A percentile compares a stretch with the other conserved stretches of the same genome.
Conservation (phyloP, 345 rosid species). For the Aquilaria yunnanensis region DNA sequence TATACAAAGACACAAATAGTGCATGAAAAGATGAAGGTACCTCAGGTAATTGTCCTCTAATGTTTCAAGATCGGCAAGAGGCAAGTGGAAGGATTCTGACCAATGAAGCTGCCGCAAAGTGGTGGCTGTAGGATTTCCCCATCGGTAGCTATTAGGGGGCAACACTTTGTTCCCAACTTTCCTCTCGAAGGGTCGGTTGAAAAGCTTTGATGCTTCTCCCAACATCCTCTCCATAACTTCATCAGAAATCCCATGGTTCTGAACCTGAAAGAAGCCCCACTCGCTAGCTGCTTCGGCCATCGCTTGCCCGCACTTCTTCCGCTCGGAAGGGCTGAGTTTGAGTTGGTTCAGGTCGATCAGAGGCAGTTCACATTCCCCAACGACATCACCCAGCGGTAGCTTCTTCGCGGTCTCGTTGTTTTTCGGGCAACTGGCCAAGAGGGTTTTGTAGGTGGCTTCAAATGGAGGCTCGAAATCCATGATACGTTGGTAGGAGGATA, state of each 20-base stretch:
- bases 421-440: conserved; percentile 4
- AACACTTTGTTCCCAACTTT: conserved; percentile 28
- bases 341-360: conserved; percentile 41
- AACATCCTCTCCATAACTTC: conserved; percentile 36
- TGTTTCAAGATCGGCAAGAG: conserved; percentile 33
- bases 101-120: conserved; percentile 45
- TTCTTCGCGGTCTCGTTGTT: too few relatives aligned
- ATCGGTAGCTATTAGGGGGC: conserved; percentile 38
- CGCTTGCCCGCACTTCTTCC: conserved; percentile 32
- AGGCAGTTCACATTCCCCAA: conserved; percentile 37
- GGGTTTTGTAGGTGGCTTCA: conserved; percentile 17
- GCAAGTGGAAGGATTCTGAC: conserved; percentile 71
- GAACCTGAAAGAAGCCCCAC: conserved; percentile 78
- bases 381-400: background rate
- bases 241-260: conserved; percentile 54
- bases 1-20: too few relatives aligned
- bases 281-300: conserved; percentile 43
- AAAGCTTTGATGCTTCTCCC: conserved; percentile 34
- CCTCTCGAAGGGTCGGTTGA: conserved; percentile 39
- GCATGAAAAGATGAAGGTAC: too few relatives aligned
- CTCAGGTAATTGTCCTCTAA: too few relatives aligned
- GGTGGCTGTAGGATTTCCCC: conserved; percentile 79
- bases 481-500: too few relatives aligned
- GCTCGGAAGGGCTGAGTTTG: conserved; percentile 11
- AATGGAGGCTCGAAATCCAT: conserved; percentile 32